Evolutionary conservation across 306 rosid genomes (phyloP), one percentile per base, ranked within the genome.

Genomic region (Citrullus amarus): DNA sequence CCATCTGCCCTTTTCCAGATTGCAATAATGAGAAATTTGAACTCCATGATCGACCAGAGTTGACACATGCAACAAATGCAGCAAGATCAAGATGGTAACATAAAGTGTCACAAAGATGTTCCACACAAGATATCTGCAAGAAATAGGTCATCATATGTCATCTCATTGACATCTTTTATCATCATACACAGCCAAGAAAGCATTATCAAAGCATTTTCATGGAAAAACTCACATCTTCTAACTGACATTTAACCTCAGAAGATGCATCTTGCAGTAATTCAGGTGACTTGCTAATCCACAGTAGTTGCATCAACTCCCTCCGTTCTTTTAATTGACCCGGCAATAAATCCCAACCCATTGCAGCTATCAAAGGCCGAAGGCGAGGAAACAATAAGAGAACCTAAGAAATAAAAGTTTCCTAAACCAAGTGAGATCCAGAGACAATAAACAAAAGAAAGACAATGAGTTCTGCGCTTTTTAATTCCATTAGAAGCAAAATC

Each of bases 331-430:
- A 83, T 85, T 92, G 93, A 51, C 98, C 96, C 4, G 95, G 85
- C 82, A 95, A 86, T 79, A 87, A 84, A 85, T 95, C 98, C 98
- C 98, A 95, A 84, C 98, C 98, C 97, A 95, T 95, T 80, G 92
- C 81, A 25, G 97, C 97, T 60, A 92, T 93, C 80, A 95, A 86
- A 77, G 98, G 98, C 83, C 85, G 95, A 84, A 95, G 98, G 53
- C 87, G 93, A n/a, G 97, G 96, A 83, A 90, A 92, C 91, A 95
- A 79, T 32, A 79, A 86, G 81, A 95, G 97, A 79, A 84, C 85
- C 98, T 95, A 85, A 81, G 85, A 59, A 79, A 80, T 18, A 81
- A 39, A 60, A 61, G 77, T 50, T 66, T 36, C 61, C 75, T 79
- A 61, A 18, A 63, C 65, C 48, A 82, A 78, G 79, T 66, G 58